Conservation (phyloP, 2,329 filamentous ascomycete species). For the Epichloe hybrida region DNA sequence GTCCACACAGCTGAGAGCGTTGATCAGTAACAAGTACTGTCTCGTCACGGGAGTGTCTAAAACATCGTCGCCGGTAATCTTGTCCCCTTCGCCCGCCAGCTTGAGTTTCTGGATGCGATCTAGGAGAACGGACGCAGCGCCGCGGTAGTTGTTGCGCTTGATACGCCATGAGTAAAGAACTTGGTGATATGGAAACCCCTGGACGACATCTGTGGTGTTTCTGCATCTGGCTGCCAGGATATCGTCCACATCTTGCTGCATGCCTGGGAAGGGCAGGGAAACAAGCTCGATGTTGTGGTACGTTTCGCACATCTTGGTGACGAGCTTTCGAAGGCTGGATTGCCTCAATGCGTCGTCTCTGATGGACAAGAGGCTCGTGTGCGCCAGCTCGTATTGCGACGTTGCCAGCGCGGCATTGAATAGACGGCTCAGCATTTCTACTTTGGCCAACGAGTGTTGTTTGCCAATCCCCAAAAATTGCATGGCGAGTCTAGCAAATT, state of each 20-base stretch:
- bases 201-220: constrained; percentile 50
- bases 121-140: constrained; percentile 50
- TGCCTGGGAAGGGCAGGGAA: constrained; percentile 61
- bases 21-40: constrained; percentile 84
- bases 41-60: constrained; percentile 54
- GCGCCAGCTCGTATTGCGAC: constrained; percentile 69
- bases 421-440: constrained; percentile 67
- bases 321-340: constrained; percentile 56
- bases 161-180: constrained; percentile 88
- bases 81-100: constrained; percentile 44
- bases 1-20: constrained; percentile 76
- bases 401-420: constrained; percentile 73
- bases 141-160: constrained; percentile 72
- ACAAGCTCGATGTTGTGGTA: constrained; percentile 55
- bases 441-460: constrained; percentile 32
- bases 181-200: constrained; percentile 70
- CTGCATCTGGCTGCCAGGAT: constrained; percentile 61
- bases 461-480: constrained; percentile 36
- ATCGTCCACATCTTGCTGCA: constrained; percentile 67
- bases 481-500: constrained; percentile 67
- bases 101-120: constrained; percentile 51
- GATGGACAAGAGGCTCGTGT: constrained; percentile 63
- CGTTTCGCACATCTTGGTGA: constrained; percentile 56
- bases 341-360: constrained; percentile 58
- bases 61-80: constrained; percentile 38